Evolutionary conservation across 805 yeast species (phyloP), one percentile per base, ranked within the genome.

Genomic region (Suhomyces faveliae): DNA sequence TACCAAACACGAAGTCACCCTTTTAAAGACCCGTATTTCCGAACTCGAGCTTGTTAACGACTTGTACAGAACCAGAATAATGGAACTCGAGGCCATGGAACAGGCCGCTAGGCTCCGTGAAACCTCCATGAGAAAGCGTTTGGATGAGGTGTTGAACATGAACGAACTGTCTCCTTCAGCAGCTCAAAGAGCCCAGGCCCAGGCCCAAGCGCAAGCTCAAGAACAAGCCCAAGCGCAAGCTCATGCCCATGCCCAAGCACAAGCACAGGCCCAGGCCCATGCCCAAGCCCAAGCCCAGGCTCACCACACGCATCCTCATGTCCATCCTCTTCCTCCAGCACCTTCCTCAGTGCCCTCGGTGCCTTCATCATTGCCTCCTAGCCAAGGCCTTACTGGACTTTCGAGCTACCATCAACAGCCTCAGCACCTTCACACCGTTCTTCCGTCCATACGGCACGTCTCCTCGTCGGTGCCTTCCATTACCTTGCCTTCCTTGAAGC

Each of bases 11-110:
- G 75, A 70, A 53, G 56, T 65, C 11, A 69, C 74, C 21, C 57
- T 66, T 21, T 68, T 91, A 52, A 80, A 81, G 53, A 88, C 96
- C 0, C 76, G 95, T 49, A 88, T 91, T 19, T 81, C 87, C 10
- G 98, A 92, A 63, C 76, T 92, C 51, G 98, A 92, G 63, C 74
- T 91, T 38, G 96, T 92, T 35, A 91, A 90, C 58, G 97, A 91
- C 62, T 70, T 92, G 49, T 88, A 89, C 71, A 80, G 88, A 56
- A 80, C 92, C 5, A 80, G 96, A 55, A 88, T 92, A 39, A 73
- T 79, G 63, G 96, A 92, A 61, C 73, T 92, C 53, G 97, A 92
- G 67, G 82, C 81, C 17, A 71, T 76, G 78, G 84, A 80, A 58
- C 74, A 68, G 49, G 83, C 82, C 5, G 76, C 80, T 0, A 73